Evolutionary conservation across 1,139 yeast species (phyloP).

Genomic region (Yamadazyma membranifaciens): DNA sequence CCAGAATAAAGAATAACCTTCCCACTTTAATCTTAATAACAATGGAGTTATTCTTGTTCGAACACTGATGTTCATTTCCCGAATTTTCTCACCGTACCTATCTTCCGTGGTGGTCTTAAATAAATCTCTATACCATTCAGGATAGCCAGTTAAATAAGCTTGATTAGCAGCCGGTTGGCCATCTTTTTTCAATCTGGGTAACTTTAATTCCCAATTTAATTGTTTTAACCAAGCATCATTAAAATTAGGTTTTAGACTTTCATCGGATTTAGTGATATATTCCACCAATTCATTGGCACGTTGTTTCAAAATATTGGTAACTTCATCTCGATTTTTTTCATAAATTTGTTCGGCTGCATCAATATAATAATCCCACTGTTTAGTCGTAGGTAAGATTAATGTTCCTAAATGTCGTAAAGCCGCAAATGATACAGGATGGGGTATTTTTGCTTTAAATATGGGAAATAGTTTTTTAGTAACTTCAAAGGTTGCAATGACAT

Average conservation of each 20-base stretch:
- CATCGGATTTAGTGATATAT: conserved; percentile 25
- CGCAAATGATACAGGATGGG: conserved; percentile 95
- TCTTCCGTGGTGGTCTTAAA: conserved; percentile 44
- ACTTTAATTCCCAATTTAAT: conserved; percentile 78
- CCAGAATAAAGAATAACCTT: conserved; percentile 81
- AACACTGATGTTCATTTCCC: conserved; percentile 59
- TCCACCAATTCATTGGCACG: conserved; percentile 62
- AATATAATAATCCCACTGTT: conserved; percentile 71
- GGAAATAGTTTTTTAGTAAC: conserved; percentile 74
- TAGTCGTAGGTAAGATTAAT: conserved; percentile 78
- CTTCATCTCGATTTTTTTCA: conserved; percentile 54
- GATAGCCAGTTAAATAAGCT: conserved; percentile 80
- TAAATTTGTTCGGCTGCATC: conserved; percentile 67
- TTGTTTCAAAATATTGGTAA: conserved; percentile 55
- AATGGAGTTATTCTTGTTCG: conserved; percentile 77
- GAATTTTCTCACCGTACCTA: conserved; percentile 22
- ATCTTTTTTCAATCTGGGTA: conserved; percentile 61
- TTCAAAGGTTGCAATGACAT: conserved; percentile 71
- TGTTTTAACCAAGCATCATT: conserved; percentile 89
- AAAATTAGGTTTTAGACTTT: conserved; percentile 28
- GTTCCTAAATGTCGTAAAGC: conserved; percentile 76
- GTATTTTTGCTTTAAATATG: conserved; percentile 61
- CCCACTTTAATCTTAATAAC: conserved; percentile 80
- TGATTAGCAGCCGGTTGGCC: conserved; percentile 80
- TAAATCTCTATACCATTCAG: conserved; percentile 87